phyloP scores from a whole-genome alignment of 345 rosid genomes.

The Eucalyptus microcorys region DNA sequence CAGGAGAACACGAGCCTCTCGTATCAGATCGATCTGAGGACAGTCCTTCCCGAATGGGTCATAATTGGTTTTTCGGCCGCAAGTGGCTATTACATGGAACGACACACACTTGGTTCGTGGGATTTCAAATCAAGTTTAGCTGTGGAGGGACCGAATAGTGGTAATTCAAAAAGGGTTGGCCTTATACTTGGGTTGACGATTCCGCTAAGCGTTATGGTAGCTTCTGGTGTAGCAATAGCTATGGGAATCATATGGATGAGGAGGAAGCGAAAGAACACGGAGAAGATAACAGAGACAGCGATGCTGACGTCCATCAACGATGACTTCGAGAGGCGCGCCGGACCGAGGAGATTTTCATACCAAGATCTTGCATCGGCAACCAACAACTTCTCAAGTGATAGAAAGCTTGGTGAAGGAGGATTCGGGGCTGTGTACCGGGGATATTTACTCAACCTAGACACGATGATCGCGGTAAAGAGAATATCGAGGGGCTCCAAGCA shows the following conservation, averaged over 20 bases:
- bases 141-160: background rate
- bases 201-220: conserved; percentile 1
- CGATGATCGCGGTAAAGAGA: conserved; percentile 35
- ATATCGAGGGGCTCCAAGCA: conserved; percentile 31
- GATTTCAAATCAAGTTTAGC: conserved; percentile 25
- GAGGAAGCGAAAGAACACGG: background rate
- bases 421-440: conserved; percentile 49
- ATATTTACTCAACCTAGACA: conserved; percentile 7
- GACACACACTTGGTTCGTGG: conserved; percentile 26
- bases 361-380: conserved; percentile 33
- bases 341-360: conserved; percentile 39
- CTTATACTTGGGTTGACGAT: background rate
- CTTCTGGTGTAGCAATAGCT: background rate
- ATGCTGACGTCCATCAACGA: conserved; percentile 15
- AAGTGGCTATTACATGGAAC: background rate
- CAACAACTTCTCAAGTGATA: conserved; percentile 24
- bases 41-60: conserved; percentile 25
- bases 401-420: conserved; percentile 54
- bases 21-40: conserved; percentile 25
- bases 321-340: conserved; percentile 38
- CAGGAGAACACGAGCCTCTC: conserved; percentile 17
- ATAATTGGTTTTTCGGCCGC: conserved; percentile 4
- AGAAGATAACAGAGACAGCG: background rate
- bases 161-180: background rate
- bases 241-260: background rate